Evolutionary conservation across 345 rosid species (phyloP).

Genomic region (Melaleuca quinquenervia): DNA sequence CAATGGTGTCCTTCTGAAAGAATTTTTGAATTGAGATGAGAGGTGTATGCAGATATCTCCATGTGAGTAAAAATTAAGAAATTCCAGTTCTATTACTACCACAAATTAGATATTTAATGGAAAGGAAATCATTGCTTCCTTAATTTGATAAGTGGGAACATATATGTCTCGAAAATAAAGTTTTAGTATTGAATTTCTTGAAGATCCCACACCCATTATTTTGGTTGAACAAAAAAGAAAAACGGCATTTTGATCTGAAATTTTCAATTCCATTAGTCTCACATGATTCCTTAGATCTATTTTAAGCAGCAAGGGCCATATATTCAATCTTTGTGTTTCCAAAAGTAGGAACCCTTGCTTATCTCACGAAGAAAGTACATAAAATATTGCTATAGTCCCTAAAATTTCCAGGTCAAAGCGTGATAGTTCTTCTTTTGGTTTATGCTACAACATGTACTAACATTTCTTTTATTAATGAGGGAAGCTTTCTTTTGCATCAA

Average conservation of each 20-base stretch:
- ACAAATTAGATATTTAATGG: background rate
- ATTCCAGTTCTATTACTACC: background rate
- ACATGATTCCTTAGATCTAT: background rate
- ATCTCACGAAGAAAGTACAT: background rate
- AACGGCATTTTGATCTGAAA: background rate
- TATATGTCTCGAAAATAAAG: background rate
- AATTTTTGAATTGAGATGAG: background rate
- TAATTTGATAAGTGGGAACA: background rate
- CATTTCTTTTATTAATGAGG: background rate
- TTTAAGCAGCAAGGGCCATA: background rate
- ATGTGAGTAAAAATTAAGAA: background rate
- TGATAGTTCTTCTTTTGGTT: background rate
- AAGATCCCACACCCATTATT: background rate
- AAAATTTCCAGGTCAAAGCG: background rate
- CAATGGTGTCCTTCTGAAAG: background rate
- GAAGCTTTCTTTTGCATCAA: background rate
- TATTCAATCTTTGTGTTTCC: background rate
- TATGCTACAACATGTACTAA: background rate
- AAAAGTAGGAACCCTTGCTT: background rate
- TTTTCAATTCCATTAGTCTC: background rate
- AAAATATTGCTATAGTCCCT: background rate
- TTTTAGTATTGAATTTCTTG: background rate
- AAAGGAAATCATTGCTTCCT: background rate
- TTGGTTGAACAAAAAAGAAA: background rate
- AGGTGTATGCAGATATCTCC: background rate